A percentile compares a stretch with the other conserved stretches of the same genome.
Conservation (phyloP, 495 filamentous ascomycete species). For the Podospora conica region DNA sequence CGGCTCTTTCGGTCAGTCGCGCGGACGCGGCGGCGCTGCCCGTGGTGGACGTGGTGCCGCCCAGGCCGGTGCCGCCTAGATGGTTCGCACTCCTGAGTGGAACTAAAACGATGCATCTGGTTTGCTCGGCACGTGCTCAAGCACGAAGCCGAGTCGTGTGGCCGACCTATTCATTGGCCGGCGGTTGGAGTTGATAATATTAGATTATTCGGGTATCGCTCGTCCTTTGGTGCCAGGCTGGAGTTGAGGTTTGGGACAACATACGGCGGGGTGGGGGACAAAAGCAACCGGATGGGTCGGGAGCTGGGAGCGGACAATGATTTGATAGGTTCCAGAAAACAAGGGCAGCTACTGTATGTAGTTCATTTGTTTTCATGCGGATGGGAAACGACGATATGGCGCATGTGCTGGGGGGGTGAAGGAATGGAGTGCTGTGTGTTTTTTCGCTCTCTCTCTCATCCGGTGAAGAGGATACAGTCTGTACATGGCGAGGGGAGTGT, state of each 20-base stretch:
- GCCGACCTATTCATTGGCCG: neutral
- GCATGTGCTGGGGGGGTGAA: neutral
- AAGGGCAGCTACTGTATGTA: neutral
- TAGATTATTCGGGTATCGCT: constrained; percentile 7
- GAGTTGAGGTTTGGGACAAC: constrained; percentile 11
- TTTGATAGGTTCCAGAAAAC: neutral
- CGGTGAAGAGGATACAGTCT: neutral
- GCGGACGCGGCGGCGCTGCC: constrained; percentile 52
- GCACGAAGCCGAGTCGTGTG: neutral
- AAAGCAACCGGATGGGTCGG: constrained; percentile 3
- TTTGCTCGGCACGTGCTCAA: neutral
- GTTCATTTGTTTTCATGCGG: neutral
- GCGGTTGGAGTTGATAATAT: constrained; percentile 3
- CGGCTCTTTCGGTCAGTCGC: constrained; percentile 53
- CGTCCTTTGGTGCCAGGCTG: constrained; percentile 8
- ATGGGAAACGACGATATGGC: neutral
- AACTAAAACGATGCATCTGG: neutral
- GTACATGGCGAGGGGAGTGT: neutral
- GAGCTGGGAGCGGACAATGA: neutral
- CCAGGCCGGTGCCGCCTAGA: constrained; percentile 29
- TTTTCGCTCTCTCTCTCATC: neutral
- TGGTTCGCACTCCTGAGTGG: constrained; percentile 11
- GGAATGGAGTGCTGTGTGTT: neutral
- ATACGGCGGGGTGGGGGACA: neutral
- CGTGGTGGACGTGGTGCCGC: constrained; percentile 41